These are phyloP conservation scores for Epichloe baconii DNA, from an alignment of 2,329 filamentous ascomycete genomes.

Conservation along the genomic window DNA sequence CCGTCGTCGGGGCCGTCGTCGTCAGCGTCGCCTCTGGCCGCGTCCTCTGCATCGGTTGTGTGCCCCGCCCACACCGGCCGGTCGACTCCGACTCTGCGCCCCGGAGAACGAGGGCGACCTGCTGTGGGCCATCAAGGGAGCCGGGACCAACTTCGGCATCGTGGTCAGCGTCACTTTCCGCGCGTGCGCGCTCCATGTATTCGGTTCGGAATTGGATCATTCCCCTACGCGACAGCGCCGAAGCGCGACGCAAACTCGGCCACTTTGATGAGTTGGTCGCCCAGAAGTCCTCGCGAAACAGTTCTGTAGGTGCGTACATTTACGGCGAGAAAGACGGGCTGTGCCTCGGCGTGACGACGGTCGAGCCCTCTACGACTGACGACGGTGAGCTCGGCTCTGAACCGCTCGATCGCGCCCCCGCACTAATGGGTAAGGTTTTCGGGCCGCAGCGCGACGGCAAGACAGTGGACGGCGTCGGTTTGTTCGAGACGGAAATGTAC, in stretches of 20 bases:
- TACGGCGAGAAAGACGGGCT: neutral
- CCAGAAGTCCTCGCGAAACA: neutral
- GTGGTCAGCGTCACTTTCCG: constrained; percentile 40
- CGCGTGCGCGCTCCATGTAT: constrained; percentile 27
- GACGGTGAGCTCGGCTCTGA: neutral
- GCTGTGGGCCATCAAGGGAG: constrained; percentile 45
- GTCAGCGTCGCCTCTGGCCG: constrained; percentile 35
- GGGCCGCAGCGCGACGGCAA: constrained; percentile 21
- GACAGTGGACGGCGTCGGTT: constrained; percentile 30
- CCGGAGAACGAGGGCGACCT: constrained; percentile 36
- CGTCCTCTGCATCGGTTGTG: constrained; percentile 36
- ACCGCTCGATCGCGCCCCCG: neutral
- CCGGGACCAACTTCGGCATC: constrained; percentile 47
- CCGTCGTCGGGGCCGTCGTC: constrained; percentile 46
- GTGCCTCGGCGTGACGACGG: neutral
- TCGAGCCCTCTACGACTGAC: neutral
- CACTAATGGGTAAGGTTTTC: constrained; percentile 12
- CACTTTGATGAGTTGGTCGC: neutral
- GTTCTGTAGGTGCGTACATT: neutral
- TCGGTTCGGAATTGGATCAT: constrained; percentile 26
- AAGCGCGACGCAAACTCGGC: constrained; percentile 1
- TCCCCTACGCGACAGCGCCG: constrained; percentile 18
- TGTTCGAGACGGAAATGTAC: constrained; percentile 50
- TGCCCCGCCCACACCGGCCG: constrained; percentile 18
- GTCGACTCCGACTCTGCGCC: neutral